Evolutionary conservation across 768 basidiomycete genomes (phyloP), one percentile per base, ranked within the genome.

Genomic region (Guyanaporus albipodus): DNA sequence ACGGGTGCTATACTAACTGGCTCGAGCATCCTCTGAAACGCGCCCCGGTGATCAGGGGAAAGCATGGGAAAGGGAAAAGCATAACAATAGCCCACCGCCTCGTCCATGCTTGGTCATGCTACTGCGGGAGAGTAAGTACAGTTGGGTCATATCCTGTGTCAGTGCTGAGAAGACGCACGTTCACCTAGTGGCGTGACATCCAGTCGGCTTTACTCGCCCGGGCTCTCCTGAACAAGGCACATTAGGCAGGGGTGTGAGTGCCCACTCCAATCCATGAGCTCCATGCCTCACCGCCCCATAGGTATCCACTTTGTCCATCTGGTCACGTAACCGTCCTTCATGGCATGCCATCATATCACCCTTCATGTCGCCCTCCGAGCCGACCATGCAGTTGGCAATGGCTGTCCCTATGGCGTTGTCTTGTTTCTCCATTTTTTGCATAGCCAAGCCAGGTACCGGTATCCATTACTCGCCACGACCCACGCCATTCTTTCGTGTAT

Each of bases 141-240:
- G 49, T 49, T 49, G 48, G 42, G 50, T 48, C 35, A 35, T 33
- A 37, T 49, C 52, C 55, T 42, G 58, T 50, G 50, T 42, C 34
- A 10, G 29, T 42, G 36, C 52, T 54, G 55, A 37, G 48, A 42
- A 47, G 38, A 38, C 46, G 34, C 58, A 57, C 52, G 49, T 59
- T 59, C 46, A 46, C 40, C 18, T 7, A 32, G 61, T 60, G 55
- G 56, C 54, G 61, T 59, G 61, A 49, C 51, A 38, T 36, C 32
- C 42, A 12, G 22, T 17, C 38, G 34, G 35, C 24, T 28, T 28
- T 38, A 12, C 28, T 38, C 33, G 11, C 2, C 51, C 32, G 38
- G 9, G 24, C 19, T 18, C 32, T 28, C 42, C 47, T 34, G 27
- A 42, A 31, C 33, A 34, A 29, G n/a, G n/a, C n/a, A n/a, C 26